A percentile compares a stretch with the other conserved stretches of the same genome.
Conservation (phyloP, 768 basidiomycete species). For the Lactarius hengduanensis region DNA sequence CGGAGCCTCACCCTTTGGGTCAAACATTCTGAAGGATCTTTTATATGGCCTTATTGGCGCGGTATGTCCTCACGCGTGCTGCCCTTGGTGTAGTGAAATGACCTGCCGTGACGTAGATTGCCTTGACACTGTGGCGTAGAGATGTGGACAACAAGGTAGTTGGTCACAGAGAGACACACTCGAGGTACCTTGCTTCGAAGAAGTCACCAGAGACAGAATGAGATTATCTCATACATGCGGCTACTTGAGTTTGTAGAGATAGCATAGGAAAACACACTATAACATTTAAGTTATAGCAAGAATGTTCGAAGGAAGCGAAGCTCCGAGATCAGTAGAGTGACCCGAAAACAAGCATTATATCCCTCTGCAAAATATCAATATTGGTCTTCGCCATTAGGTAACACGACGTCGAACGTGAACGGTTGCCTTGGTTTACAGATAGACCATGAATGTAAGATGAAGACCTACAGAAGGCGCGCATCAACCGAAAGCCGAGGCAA, state of each 20-base stretch:
- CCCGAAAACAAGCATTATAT: constrained; percentile 64
- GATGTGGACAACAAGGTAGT: constrained; percentile 39
- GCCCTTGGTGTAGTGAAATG: not conserved
- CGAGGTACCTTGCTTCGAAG: constrained; percentile 36
- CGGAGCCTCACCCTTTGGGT: constrained; percentile 50
- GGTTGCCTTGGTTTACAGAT: constrained; percentile 69
- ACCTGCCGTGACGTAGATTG: constrained; percentile 36
- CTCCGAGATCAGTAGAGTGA: constrained; percentile 34
- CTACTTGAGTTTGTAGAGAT: not conserved
- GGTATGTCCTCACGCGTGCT: constrained; percentile 36
- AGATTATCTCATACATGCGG: not conserved
- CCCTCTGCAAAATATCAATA: constrained; percentile 49
- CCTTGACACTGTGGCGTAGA: constrained; percentile 41
- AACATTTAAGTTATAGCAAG: constrained; percentile 1
- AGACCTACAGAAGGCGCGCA: constrained; percentile 28
- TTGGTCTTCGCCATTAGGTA: constrained; percentile 82
- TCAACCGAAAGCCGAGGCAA: constrained; percentile 1
- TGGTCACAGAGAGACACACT: constrained; percentile 39
- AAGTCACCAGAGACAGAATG: constrained; percentile 17
- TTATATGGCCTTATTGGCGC: constrained; percentile 43
- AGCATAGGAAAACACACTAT: constrained; percentile 5
- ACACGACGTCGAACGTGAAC: constrained; percentile 44
- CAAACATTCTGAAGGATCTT: constrained; percentile 58
- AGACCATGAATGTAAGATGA: constrained; percentile 55
- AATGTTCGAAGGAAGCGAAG: constrained; percentile 52